Conservation (phyloP, 2,329 filamentous ascomycete species). For the Helicocarpus griseus region DNA sequence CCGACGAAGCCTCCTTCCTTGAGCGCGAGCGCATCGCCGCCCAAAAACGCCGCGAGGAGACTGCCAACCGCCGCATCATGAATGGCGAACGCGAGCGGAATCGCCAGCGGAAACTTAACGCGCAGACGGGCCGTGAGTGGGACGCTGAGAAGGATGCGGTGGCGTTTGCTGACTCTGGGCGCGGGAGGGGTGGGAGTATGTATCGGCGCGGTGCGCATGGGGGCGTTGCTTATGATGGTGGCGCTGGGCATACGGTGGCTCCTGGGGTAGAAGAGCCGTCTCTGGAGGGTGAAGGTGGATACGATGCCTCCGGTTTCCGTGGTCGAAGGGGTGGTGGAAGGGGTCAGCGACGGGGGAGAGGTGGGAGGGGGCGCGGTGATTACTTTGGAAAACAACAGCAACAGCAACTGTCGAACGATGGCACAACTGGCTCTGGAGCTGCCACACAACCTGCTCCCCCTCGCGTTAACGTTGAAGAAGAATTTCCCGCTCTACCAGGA, state of each 20-base stretch:
- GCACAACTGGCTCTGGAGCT: background rate
- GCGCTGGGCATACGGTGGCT: conserved; percentile 12
- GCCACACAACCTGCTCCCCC: conserved; percentile 15
- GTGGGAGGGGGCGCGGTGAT: conserved; percentile 19
- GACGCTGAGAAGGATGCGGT: conserved; percentile 52
- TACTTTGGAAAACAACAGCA: conserved; percentile 17
- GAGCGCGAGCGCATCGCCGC: conserved; percentile 52
- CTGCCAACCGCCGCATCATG: conserved; percentile 46
- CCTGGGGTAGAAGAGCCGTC: background rate
- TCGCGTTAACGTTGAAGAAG: conserved; percentile 21
- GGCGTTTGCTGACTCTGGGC: conserved; percentile 31
- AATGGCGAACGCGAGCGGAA: conserved; percentile 55
- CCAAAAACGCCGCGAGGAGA: conserved; percentile 44
- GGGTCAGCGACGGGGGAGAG: conserved; percentile 20
- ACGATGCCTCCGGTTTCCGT: too few relatives aligned
- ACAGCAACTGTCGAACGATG: too few relatives aligned
- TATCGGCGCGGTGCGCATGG: conserved; percentile 44
- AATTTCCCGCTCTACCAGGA: conserved; percentile 28
- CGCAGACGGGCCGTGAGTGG: conserved; percentile 51
- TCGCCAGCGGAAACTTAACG: conserved; percentile 48
- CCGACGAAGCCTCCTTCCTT: conserved; percentile 55
- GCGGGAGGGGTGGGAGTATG: conserved; percentile 33
- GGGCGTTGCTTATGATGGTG: conserved; percentile 33
- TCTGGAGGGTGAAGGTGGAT: background rate
- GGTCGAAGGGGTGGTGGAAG: conserved; percentile 14